phyloP scores from a whole-genome alignment of 1,284 basidiomycete genomes.

The Chalciporus sp. region DNA sequence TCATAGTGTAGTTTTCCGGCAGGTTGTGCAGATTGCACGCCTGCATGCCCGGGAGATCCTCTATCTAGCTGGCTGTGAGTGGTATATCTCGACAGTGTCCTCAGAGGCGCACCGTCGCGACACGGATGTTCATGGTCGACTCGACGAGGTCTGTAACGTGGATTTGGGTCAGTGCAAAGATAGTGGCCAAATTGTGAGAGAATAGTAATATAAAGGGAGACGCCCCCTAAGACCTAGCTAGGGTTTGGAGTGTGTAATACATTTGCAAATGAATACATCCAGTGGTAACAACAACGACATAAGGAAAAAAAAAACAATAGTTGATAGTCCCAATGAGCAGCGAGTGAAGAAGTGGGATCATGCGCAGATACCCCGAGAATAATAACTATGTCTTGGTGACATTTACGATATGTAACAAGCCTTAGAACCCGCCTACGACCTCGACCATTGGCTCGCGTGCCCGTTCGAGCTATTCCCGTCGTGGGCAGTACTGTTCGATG shows the following conservation, averaged over 20 bases:
- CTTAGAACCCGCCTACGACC: constrained; percentile 19
- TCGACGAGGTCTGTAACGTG: neutral
- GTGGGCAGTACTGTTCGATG: constrained; percentile 23
- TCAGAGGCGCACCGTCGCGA: constrained; percentile 48
- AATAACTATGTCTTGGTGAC: neutral
- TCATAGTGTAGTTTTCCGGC: constrained; percentile 93
- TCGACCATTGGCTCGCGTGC: constrained; percentile 28
- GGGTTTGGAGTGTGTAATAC: constrained; percentile 15
- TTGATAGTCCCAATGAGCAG: constrained; percentile 16
- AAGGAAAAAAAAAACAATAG: constrained; percentile 8
- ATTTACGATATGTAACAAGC: constrained; percentile 12
- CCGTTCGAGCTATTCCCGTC: constrained; percentile 25
- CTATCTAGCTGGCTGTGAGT: constrained; percentile 40
- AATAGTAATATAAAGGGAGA: constrained; percentile 14
- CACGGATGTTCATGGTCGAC: constrained; percentile 57
- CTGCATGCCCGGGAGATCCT: constrained; percentile 84
- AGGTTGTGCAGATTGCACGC: constrained; percentile 92
- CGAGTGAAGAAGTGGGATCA: constrained; percentile 5
- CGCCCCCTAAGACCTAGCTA: neutral
- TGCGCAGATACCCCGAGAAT: constrained; percentile 1
- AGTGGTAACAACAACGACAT: constrained; percentile 29
- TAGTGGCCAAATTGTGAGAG: neutral
- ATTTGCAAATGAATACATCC: constrained; percentile 25
- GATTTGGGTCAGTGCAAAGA: neutral
- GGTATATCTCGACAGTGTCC: neutral